Evolutionary conservation across 352 stramenopile genomes (phyloP).

Genomic region (Bremia lactucae): DNA sequence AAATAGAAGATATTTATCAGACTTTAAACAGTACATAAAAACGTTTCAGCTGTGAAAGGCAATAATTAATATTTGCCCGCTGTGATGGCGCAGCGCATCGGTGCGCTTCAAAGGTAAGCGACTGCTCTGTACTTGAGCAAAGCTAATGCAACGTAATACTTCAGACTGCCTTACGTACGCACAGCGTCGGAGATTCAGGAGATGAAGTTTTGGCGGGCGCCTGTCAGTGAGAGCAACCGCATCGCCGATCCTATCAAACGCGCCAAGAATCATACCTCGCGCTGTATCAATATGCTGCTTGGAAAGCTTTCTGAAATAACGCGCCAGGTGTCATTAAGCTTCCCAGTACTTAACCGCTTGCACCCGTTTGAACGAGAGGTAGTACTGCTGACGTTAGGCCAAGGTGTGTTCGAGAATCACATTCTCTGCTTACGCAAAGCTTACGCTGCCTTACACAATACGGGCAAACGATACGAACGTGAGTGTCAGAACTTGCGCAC

Average conservation of each 20-base stretch:
- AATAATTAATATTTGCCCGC: no score
- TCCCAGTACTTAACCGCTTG: constrained; percentile 65
- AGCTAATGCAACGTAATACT: no score
- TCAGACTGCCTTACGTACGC: constrained; percentile 70
- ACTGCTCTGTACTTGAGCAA: no score
- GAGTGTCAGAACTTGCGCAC: constrained; percentile 59
- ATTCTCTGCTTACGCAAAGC: constrained; percentile 68
- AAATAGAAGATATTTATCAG: no score
- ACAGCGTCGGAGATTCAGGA: constrained; percentile 76
- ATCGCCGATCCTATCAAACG: constrained; percentile 73
- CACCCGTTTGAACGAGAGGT: constrained; percentile 81
- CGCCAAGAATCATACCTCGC: constrained; percentile 70
- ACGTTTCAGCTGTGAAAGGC: no score
- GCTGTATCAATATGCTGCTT: constrained; percentile 75
- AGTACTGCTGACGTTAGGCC: constrained; percentile 66
- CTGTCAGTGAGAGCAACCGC: constrained; percentile 62
- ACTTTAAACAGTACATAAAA: no score
- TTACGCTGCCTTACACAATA: constrained; percentile 68
- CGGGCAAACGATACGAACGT: constrained; percentile 57
- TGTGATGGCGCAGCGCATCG: no score
- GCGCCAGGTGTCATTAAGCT: constrained; percentile 56
- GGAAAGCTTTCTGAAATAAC: constrained; percentile 63
- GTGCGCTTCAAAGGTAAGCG: no score
- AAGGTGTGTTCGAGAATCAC: constrained; percentile 57
- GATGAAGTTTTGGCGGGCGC: constrained; percentile 79